Percentiles rank a stretch among this genome's conserved stretches.
Evolutionary conservation across 345 rosid species (phyloP).

Genomic region (Aquilaria malaccensis): DNA sequence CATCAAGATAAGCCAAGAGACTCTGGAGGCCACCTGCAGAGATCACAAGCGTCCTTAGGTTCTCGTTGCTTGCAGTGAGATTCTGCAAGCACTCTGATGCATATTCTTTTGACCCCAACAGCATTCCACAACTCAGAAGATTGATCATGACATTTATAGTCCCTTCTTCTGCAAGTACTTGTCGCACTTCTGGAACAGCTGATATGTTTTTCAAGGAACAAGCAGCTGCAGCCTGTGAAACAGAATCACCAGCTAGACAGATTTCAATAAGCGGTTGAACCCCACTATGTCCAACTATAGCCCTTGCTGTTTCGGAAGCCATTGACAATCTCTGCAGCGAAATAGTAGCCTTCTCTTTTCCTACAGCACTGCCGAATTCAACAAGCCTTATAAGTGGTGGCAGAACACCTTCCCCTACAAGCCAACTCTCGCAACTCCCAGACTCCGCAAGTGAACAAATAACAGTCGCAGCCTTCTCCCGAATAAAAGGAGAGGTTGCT

Average conservation of each 20-base stretch:
- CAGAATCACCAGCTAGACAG: slow-evolving; percentile 73
- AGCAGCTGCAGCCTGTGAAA: slow-evolving; percentile 78
- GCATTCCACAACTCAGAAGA: slow-evolving; percentile 65
- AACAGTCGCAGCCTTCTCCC: slow-evolving; percentile 66
- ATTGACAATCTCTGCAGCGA: slow-evolving; percentile 80
- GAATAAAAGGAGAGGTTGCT: slow-evolving; percentile 64
- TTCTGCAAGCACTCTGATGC: slow-evolving; percentile 93
- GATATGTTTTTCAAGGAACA: slow-evolving; percentile 82
- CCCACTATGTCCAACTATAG: slow-evolving; percentile 86
- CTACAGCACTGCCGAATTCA: slow-evolving; percentile 63
- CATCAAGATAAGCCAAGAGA: slow-evolving; percentile 60
- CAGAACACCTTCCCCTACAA: slow-evolving; percentile 72
- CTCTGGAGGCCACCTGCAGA: slow-evolving; percentile 69
- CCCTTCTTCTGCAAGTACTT: slow-evolving; percentile 74
- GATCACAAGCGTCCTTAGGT: slow-evolving; percentile 50
- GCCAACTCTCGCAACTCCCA: slow-evolving; percentile 77
- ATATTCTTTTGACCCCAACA: slow-evolving; percentile 74
- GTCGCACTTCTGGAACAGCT: slow-evolving; percentile 73
- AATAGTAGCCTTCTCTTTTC: slow-evolving; percentile 77
- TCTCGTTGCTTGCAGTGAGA: slow-evolving; percentile 80
- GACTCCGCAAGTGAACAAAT: slow-evolving; percentile 78
- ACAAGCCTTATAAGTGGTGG: slow-evolving; percentile 80
- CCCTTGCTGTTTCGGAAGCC: slow-evolving; percentile 62
- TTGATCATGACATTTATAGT: slow-evolving; percentile 60
- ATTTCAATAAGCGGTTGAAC: slow-evolving; percentile 60